Conservation (phyloP, 208 protist genomes). For the Crithidia expoeki region DNA sequence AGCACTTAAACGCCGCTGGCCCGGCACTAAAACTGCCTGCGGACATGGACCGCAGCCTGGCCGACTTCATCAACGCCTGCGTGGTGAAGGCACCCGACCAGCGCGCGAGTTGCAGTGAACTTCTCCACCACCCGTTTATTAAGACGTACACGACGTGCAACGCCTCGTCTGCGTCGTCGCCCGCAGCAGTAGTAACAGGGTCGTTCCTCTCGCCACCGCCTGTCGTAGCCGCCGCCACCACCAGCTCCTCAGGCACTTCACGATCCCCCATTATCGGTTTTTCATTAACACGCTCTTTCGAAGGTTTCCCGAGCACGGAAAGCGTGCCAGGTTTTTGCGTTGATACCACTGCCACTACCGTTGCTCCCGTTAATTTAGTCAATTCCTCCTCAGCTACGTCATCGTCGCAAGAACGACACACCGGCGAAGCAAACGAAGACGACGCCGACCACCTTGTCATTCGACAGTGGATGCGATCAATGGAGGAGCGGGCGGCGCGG, state of each 20-base stretch:
- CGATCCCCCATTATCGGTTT: constrained; percentile 6
- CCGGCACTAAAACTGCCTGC: constrained; percentile 64
- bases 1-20: constrained; percentile 71
- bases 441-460: constrained; percentile 22
- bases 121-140: constrained; percentile 83
- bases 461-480: constrained; percentile 15
- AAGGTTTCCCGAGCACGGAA: not conserved
- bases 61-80: constrained; percentile 75
- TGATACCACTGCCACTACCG: not conserved
- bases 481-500: constrained; percentile 7
- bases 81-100: constrained; percentile 59
- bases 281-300: not conserved
- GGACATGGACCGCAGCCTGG: constrained; percentile 52
- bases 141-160: constrained; percentile 18
- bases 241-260: not conserved
- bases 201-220: not conserved
- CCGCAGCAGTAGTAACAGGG: not conserved
- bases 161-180: not conserved
- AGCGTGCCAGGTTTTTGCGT: not conserved
- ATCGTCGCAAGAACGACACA: constrained; percentile 11
- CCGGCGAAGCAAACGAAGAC: constrained; percentile 18
- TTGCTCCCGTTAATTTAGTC: not conserved
- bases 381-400: not conserved
- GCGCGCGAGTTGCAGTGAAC: constrained; percentile 68
- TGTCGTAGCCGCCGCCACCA: not conserved